Evolutionary conservation across 805 yeast species (phyloP), one percentile per base, ranked within the genome.

Genomic region (Helenozyma rhizophorensis): DNA sequence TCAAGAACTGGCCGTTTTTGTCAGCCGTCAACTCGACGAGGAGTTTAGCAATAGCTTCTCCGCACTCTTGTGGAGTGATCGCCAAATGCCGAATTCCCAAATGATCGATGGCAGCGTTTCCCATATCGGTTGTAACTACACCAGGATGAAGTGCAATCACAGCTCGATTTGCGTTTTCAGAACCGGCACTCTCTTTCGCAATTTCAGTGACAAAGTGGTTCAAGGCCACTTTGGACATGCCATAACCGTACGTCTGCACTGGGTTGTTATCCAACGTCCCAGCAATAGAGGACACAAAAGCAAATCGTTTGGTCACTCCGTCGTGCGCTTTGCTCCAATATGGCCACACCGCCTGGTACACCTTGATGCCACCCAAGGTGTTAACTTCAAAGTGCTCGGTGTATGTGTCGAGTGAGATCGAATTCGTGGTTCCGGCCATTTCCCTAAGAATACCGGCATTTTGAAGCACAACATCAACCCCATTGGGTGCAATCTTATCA

Each of bases 181-280:
- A n/a, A n/a, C n/a, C n/a, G n/a, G n/a, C n/a, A 14, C 18, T 21
- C 9, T n/a, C 22, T 5, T 4, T 7, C 4, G 29, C 22, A 5
- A n/a, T 10, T 15, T 51, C 50, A 25, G 40, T 50, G 9, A 45
- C 45, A 10, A 54, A 37, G 43, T 48, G 55, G 50, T 64, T 62
- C 36, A 62, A 39, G 1, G 63, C 70, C 9, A 66, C 62, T 43
- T 65, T 64, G 6, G 66, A 55, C 25, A 45, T 47, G 3, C 67
- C 67, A 35, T 64, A 64, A 13, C 60, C 57, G n/a, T 51, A 39
- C 13, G 36, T 26, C 5, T 45, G 14, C 10, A 45, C 14, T 6
- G 49, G 47, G 5, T 39, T 12, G 26, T 18, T 42, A 3, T 40
- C 39, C 14, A 51, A 37, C 14, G 55, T 46, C 7, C 53, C 66